Conservation (phyloP, 257 asterid genomes). For the Salvia rosmarinus region DNA sequence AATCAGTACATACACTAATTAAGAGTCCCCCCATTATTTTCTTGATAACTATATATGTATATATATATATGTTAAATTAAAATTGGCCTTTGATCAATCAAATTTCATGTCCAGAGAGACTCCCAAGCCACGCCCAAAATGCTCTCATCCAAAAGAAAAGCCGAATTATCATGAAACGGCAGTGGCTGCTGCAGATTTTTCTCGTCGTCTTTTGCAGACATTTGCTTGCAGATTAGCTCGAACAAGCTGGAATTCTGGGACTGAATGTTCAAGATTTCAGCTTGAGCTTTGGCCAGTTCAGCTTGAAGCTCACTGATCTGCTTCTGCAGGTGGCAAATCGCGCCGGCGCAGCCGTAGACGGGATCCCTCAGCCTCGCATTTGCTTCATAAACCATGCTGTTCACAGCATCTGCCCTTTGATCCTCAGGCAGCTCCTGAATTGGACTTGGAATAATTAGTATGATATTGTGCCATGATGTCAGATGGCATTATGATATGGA, state of each 20-base stretch:
- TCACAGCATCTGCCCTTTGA: constrained; percentile 61
- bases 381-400: constrained; percentile 64
- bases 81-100: too few relatives aligned
- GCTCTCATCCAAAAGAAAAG: constrained; percentile 47
- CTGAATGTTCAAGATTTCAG: constrained; percentile 49
- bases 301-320: constrained; percentile 56
- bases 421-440: constrained; percentile 50
- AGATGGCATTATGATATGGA: too few relatives aligned
- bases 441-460: neutral
- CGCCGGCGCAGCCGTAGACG: constrained; percentile 55
- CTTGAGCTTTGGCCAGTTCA: constrained; percentile 54
- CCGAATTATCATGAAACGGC: constrained; percentile 33
- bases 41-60: neutral
- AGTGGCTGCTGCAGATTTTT: neutral
- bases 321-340: constrained; percentile 55
- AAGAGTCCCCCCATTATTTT: neutral
- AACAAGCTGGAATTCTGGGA: constrained; percentile 50
- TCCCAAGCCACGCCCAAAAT: constrained; percentile 51
- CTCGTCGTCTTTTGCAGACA: constrained; percentile 21
- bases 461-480: too few relatives aligned
- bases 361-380: constrained; percentile 61
- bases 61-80: constrained; percentile 15
- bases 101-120: constrained; percentile 60
- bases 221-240: constrained; percentile 40
- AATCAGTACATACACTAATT: constrained; percentile 1